Evolutionary conservation across 2,329 filamentous ascomycete genomes (phyloP).

Genomic region (Conoideocrella luteorostrata): DNA sequence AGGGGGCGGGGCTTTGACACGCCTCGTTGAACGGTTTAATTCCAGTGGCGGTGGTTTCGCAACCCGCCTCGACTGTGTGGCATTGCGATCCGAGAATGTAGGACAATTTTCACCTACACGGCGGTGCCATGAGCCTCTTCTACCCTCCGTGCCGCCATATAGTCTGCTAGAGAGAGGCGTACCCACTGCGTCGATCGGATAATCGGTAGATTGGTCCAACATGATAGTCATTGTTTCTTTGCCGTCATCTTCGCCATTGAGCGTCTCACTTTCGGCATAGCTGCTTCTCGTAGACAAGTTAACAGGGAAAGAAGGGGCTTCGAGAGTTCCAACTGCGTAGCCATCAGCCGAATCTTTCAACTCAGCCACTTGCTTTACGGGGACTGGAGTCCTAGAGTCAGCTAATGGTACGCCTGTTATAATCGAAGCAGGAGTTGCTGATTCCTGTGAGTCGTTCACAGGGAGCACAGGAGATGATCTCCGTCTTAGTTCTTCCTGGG

Average conservation of each 20-base stretch:
- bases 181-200: conserved; percentile 5
- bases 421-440: conserved; percentile 1
- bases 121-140: conserved; percentile 39
- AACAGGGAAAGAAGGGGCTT: neutral
- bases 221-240: conserved; percentile 37
- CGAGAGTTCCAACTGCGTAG: neutral
- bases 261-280: conserved; percentile 1
- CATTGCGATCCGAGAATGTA: conserved; percentile 50
- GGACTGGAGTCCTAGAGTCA: neutral
- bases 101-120: conserved; percentile 53
- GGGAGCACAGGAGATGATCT: conserved; percentile 47
- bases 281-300: neutral
- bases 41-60: conserved; percentile 51
- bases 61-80: conserved; percentile 41
- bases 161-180: conserved; percentile 7
- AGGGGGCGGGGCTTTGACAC: conserved; percentile 37
- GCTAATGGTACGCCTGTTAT: neutral
- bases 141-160: conserved; percentile 11
- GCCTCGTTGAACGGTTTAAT: conserved; percentile 36
- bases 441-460: conserved; percentile 7
- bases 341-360: neutral
- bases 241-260: conserved; percentile 19
- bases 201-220: conserved; percentile 29
- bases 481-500: conserved; percentile 30
- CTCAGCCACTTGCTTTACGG: neutral